Evolutionary conservation across 2,329 filamentous ascomycete species (phyloP), one percentile per base, ranked within the genome.

Genomic region (Fusarium nurragi): DNA sequence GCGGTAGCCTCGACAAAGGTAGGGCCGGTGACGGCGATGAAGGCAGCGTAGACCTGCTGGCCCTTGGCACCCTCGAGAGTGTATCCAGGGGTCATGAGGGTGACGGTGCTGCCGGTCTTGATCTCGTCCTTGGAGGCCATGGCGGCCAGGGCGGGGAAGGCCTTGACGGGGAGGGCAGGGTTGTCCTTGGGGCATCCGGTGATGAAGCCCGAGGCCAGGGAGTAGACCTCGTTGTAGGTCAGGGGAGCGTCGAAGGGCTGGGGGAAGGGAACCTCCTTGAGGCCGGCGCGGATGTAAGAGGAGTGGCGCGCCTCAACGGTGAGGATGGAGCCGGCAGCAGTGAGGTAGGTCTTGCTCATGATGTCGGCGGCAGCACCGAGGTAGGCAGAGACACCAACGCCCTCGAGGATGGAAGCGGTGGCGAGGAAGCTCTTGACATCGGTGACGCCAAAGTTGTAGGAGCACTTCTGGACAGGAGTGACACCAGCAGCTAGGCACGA

Each of bases 141-240:
- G 5, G 77, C 62, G 18, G 71, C 62, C 16, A 89, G 77, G 13
- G 72, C 61, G 6, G 86, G 85, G 77, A 89, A 89, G 0, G 86
- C 83, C 76, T 82, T 86, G 71, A 91, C 83, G 3, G 87, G 86
- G 3, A 90, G 79, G 3, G 77, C 65, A 0, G 81, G 76, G 72
- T 88, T 88, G 66, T 75, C 78, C 8, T 77, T 63, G 2, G 88
- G 86, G 75, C 87, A 90, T 75, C 38, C 26, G 6, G 75, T 79
- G 73, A 90, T 88, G 76, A 90, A 90, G 52, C 80, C 78, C 0
- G 86, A 81, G 1, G 88, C 88, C n/a, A 91, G 81, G 4, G 87
- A 87, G 79, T 83, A 89, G 44, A 90, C 86, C 68, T 83, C 77
- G 74, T 88, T 83, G 71, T 84, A 80, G 64, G 77, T 75, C 34